Evolutionary conservation across 495 filamentous ascomycete genomes (phyloP).

Genomic region (Penicillium longicatenatum): DNA sequence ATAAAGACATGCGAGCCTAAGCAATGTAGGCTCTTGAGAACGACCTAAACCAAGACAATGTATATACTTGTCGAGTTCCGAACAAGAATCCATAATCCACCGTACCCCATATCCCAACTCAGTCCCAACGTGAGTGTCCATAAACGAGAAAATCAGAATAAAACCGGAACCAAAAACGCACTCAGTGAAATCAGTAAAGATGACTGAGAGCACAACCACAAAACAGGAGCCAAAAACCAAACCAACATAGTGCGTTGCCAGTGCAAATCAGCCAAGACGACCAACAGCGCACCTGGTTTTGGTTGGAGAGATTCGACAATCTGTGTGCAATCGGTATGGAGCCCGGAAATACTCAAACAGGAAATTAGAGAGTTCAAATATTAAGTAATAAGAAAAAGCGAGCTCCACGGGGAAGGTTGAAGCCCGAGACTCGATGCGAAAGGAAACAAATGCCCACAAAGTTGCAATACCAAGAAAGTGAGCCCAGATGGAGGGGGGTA

Average conservation of each 20-base stretch:
- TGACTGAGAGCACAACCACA: constrained; percentile 30
- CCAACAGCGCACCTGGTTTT: constrained; percentile 15
- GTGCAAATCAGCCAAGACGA: constrained; percentile 42
- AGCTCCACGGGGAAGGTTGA: constrained; percentile 12
- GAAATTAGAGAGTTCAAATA: constrained; percentile 9
- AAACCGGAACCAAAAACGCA: constrained; percentile 5
- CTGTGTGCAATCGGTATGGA: constrained; percentile 4
- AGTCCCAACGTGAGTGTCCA: not conserved
- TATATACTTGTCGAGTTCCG: constrained; percentile 3
- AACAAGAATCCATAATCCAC: not conserved
- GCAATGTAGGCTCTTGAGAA: constrained; percentile 3
- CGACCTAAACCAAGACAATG: constrained; percentile 10
- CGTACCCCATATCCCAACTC: not conserved
- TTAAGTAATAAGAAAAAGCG: constrained; percentile 13
- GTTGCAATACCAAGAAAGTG: not conserved
- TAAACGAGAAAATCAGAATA: not conserved
- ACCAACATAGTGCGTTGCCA: constrained; percentile 16
- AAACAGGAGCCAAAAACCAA: constrained; percentile 5
- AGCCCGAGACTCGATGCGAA: constrained; percentile 19
- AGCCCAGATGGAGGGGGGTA: not conserved
- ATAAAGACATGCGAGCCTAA: constrained; percentile 6
- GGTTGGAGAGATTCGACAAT: constrained; percentile 4
- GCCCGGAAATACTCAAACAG: constrained; percentile 2
- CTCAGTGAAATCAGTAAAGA: constrained; percentile 44
- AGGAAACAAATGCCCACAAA: not conserved